phyloP scores from a whole-genome alignment of 2,329 filamentous ascomycete genomes.

The Diaporthe citrichinensis region DNA sequence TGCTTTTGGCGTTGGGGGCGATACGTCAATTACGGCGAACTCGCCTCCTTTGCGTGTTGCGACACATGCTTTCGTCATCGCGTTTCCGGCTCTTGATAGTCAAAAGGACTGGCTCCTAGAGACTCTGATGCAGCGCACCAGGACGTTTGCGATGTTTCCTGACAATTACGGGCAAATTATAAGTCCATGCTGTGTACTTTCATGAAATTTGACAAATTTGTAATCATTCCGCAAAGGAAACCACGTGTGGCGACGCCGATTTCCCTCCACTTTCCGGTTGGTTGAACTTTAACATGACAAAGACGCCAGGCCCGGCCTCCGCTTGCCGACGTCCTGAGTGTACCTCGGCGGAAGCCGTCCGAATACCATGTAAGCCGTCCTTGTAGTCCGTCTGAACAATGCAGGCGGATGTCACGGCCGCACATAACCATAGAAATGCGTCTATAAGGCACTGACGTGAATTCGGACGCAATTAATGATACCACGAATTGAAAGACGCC shows the following conservation, averaged over 20 bases:
- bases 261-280: not conserved
- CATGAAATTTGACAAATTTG: not conserved
- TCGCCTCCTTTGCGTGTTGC: conserved; percentile 30
- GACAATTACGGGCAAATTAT: not conserved
- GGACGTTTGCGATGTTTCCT: too few relatives aligned
- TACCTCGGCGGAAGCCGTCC: not conserved
- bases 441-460: not conserved
- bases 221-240: not conserved
- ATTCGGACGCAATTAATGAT: not conserved
- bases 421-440: not conserved
- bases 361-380: not conserved
- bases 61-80: conserved; percentile 3
- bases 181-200: too few relatives aligned
- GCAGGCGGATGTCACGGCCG: not conserved
- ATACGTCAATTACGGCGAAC: conserved; percentile 36
- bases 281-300: not conserved
- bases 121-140: too few relatives aligned
- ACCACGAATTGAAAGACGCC: not conserved
- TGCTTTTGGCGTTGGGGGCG: conserved; percentile 45
- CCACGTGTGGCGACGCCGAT: not conserved
- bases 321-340: not conserved
- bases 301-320: not conserved
- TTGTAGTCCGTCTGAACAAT: not conserved
- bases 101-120: not conserved
- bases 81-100: not conserved